Evolutionary conservation across 371 early-diverging fungal species (phyloP).

Genomic region (Mortierella sp.): DNA sequence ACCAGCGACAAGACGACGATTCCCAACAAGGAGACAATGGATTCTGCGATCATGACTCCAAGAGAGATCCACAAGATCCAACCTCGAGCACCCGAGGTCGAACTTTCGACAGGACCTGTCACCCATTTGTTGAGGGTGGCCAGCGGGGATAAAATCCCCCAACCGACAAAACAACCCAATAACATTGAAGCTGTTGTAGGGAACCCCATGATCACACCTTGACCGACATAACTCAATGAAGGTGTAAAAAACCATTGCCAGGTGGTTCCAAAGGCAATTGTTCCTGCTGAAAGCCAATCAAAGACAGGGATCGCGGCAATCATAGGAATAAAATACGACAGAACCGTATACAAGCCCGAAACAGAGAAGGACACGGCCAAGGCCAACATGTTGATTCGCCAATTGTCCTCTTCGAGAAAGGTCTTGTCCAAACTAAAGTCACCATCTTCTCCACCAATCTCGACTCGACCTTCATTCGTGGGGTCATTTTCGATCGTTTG

Average conservation of each 20-base stretch:
- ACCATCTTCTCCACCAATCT: constrained; percentile 11
- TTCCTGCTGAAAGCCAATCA: constrained; percentile 56
- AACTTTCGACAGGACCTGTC: constrained; percentile 72
- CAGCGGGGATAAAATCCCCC: constrained; percentile 77
- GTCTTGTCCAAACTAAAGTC: constrained; percentile 6
- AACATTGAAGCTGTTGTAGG: constrained; percentile 76
- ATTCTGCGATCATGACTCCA: constrained; percentile 85
- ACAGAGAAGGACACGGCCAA: constrained; percentile 61
- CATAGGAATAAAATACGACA: constrained; percentile 67
- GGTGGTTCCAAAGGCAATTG: constrained; percentile 4
- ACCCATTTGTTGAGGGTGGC: constrained; percentile 76
- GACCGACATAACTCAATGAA: constrained; percentile 77
- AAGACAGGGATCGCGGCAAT: constrained; percentile 67
- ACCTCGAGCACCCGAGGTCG: constrained; percentile 74
- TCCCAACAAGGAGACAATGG: constrained; percentile 70
- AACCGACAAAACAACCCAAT: constrained; percentile 73
- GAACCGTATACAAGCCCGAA: constrained; percentile 67
- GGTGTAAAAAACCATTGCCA: constrained; percentile 82
- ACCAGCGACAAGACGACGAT: constrained; percentile 58
- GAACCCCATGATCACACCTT: constrained; percentile 83
- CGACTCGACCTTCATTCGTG: background rate
- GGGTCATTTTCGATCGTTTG: background rate
- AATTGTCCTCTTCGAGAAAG: constrained; percentile 55
- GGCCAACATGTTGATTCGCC: constrained; percentile 62
- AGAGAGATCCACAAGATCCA: constrained; percentile 85